Conservation (phyloP, 805 yeast genomes). For the Yueomyces sp. region DNA sequence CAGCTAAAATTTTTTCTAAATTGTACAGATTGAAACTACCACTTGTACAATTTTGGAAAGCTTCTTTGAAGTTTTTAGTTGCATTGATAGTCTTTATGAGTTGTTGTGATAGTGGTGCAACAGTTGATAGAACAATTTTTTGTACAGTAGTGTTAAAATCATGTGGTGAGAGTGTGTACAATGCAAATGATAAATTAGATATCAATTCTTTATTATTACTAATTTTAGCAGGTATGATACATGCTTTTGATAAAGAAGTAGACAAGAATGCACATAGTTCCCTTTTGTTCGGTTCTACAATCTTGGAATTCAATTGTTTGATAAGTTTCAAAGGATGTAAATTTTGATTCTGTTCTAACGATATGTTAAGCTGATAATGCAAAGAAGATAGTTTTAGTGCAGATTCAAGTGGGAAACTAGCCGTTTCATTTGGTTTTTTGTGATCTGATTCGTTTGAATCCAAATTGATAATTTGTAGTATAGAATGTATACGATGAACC, state of each 20-base stretch:
- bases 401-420: conserved; percentile 4
- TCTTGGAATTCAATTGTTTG: conserved; percentile 11
- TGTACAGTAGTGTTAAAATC: conserved; percentile 13
- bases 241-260: conserved; percentile 7
- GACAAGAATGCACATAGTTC: conserved; percentile 10
- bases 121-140: conserved; percentile 12
- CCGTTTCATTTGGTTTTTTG: neutral
- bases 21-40: conserved; percentile 4
- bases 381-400: conserved; percentile 12
- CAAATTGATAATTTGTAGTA: conserved; percentile 1
- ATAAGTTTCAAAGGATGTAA: conserved; percentile 16
- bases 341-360: conserved; percentile 15
- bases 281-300: conserved; percentile 11
- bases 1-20: conserved; percentile 10
- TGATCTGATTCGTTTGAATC: neutral
- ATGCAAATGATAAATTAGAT: conserved; percentile 5
- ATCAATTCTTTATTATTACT: conserved; percentile 1
- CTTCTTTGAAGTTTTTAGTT: conserved; percentile 12
- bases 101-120: conserved; percentile 8
- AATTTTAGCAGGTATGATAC: conserved; percentile 2
- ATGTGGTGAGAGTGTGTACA: conserved; percentile 11
- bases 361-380: conserved; percentile 16
- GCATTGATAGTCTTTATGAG: conserved; percentile 19
- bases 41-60: conserved; percentile 11
- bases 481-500: conserved; percentile 10